Conservation (phyloP, 2,329 filamentous ascomycete species). For the Exophiala xenobiotica region DNA sequence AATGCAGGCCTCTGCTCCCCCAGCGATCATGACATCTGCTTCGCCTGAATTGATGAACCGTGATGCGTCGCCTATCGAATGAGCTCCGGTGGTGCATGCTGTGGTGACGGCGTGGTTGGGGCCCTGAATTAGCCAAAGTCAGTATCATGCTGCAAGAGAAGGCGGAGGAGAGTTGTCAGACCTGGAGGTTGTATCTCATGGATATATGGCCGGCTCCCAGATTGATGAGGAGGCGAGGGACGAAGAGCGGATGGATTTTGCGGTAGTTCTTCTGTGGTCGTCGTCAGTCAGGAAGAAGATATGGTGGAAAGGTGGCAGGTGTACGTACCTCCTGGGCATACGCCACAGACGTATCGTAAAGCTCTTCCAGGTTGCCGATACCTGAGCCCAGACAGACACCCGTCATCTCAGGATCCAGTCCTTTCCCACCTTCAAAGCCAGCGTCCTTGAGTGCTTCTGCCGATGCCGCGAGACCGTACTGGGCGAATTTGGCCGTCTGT, state of each 20-base stretch:
- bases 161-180: conserved; percentile 5
- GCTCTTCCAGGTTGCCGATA: conserved; percentile 89
- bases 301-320: background rate
- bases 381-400: conserved; percentile 93
- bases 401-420: conserved; percentile 69
- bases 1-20: conserved; percentile 91
- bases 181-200: conserved; percentile 86
- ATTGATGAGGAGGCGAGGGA: conserved; percentile 90
- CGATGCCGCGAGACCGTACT: conserved; percentile 84
- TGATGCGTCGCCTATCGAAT: conserved; percentile 91
- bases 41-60: conserved; percentile 89
- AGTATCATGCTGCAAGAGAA: background rate
- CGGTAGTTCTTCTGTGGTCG: conserved; percentile 56
- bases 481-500: conserved; percentile 86
- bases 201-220: conserved; percentile 91
- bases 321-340: conserved; percentile 60
- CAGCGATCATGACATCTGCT: conserved; percentile 93
- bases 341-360: conserved; percentile 77
- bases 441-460: conserved; percentile 85
- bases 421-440: conserved; percentile 64
- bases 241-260: conserved; percentile 90
- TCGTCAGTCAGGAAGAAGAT: conserved; percentile 8
- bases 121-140: conserved; percentile 58
- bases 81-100: conserved; percentile 92
- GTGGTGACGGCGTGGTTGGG: conserved; percentile 93